Conservation (phyloP, 176 grass and related monocot species). For the Thinopyrum elongatum region DNA sequence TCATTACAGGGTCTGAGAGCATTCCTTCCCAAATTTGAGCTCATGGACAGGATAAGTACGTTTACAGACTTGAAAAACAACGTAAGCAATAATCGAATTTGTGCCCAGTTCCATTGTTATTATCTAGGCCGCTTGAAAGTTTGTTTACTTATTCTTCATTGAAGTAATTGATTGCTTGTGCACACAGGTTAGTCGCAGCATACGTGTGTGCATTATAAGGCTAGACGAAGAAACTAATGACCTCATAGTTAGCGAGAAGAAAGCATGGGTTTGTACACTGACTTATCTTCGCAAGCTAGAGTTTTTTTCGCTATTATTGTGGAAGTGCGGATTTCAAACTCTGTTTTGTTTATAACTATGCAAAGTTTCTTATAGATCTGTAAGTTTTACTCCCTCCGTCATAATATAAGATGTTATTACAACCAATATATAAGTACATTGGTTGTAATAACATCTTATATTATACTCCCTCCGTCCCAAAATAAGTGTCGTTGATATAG, state of each 20-base stretch:
- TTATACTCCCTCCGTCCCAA: no score
- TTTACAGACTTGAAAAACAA: constrained; percentile 82
- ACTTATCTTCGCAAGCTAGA: constrained; percentile 2
- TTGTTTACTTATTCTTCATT: constrained; percentile 19
- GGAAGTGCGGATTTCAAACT: not conserved
- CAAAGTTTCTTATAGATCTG: not conserved
- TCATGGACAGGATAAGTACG: constrained; percentile 64
- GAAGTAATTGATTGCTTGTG: constrained; percentile 10
- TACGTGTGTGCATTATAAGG: constrained; percentile 59
- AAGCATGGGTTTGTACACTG: constrained; percentile 76
- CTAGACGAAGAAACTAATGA: constrained; percentile 76
- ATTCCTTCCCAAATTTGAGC: constrained; percentile 86
- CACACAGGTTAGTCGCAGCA: constrained; percentile 57
- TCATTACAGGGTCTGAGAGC: constrained; percentile 75
- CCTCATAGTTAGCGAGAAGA: constrained; percentile 92
- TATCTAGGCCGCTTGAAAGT: not conserved
- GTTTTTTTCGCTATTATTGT: not conserved
- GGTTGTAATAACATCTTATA: no score
- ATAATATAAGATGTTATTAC: no score
- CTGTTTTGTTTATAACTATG: not conserved
- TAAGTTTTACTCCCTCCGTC: not conserved
- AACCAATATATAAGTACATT: no score
- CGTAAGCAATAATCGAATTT: constrained; percentile 41
- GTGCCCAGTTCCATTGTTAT: not conserved
- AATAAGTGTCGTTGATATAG: no score